Base-by-base conservation (phyloP, 2,329 filamentous ascomycete genomes). In the Penicillium fuscoglaucum region DNA sequence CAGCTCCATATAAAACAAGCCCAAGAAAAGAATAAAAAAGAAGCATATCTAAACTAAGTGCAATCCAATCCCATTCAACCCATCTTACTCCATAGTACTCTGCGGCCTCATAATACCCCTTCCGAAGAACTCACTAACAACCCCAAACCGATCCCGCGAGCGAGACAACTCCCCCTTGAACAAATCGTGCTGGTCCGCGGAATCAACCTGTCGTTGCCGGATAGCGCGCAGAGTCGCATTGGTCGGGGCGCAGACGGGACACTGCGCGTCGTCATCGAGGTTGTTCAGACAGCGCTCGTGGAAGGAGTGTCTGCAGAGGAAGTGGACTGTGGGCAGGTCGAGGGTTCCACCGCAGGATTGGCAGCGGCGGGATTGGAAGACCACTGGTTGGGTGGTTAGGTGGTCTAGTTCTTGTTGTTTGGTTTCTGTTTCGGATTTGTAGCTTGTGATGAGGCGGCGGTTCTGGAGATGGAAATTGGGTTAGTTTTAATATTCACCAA, bases 271-370 rank as follows among this genome's bases (percentile, higher is more conserved):
- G 10, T 85, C 81, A 52, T 88, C 87, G 12, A 80, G 80, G 6
- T 82, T 80, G 70, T 90, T 90, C 43, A 99, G 79, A 74, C 93
- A 99, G 46, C 90, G 84, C 77, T 96, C 91, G 72, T 99, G 95
- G 81, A 97, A 99, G 60, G 89, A 93, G 74, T 99, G 95, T 74
- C 96, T 96, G 80, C 95, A 99, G 62, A 99, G 77, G 74, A 99
- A 99, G 72, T 99, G 95, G 48, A 99, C 93, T 0, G 88, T 90
- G 0, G 95, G 95, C 13, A 98, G 80, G 64, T 97, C 93, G 19
- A 98, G 82, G 28, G 85, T 83, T 39, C 87, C 84, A 17, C 86
- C 87, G 73, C 95, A 99, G 52, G 90, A 87, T 29, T 89, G 88
- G 73, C 95, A 99, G 52, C 95, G 85, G 35, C 92, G 93, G 0